Base-by-base conservation (phyloP, 192 early-diverging fungal genomes). In the Linnemannia exigua region DNA sequence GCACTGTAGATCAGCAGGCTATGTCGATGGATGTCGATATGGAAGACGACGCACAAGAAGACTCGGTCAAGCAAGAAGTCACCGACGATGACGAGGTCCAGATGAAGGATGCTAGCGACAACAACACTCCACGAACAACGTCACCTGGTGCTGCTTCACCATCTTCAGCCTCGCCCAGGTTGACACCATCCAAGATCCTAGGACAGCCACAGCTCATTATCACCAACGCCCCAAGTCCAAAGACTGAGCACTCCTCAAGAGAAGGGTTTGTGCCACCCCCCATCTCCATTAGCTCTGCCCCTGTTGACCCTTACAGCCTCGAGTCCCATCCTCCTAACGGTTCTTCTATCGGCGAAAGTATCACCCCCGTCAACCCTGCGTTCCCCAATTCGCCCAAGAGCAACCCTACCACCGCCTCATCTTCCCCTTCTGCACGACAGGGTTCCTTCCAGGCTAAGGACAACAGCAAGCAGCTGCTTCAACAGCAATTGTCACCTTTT, bases 21-120 rank as follows among this genome's bases (percentile, higher is more conserved):
- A 75, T 80, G 73, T 36, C 74, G 11, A 86, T 86, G 77, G 84
- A 86, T 41, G 75, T 86, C 16, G 84, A 86, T 14, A 41, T 47
- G 76, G 63, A 47, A 20, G 28, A 52, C n/a, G 67, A 58, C 33
- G 20, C 61, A 1, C 25, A 63, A 1, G 75, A 37, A 48, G 12
- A 58, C 5, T 37, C 77, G 5, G 33, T 48, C 61, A 80, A 80
- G 44, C 74, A 80, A 48, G 84, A 75, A 20, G 44, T 19, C 12
- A 54, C 58, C 22, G 48, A 69, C 15, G 73, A 75, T 51, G 72
- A 79, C 1, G 20, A 33, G 1, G 73, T 61, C 22, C 19, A 63
- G 25, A 44, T 67, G n/a, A 50, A 79, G 17, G 77, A 75, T 9
- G 74, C 41, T 50, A 44, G 70, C 17, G 15, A 22, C 11, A 51